Conservation (phyloP, 2,329 filamentous ascomycete species). For the Cytospora paraplurivora region DNA sequence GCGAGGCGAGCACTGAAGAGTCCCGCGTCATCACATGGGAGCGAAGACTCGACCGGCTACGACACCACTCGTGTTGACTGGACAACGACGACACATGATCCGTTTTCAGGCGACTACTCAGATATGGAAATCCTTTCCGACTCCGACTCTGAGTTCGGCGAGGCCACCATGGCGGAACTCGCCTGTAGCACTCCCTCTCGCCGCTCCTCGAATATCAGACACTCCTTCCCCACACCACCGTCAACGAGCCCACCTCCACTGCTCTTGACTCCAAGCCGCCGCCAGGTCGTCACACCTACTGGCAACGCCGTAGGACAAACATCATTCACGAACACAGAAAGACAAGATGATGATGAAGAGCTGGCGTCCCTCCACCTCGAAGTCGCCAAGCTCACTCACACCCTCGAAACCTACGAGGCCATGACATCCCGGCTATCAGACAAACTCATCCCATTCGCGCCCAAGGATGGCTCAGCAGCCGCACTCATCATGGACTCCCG, state of each 20-base stretch:
- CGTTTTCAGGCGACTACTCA: conserved; percentile 49
- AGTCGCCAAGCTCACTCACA: conserved; percentile 48
- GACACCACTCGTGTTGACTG: conserved; percentile 46
- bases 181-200: conserved; percentile 54
- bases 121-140: conserved; percentile 42
- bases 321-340: conserved; percentile 46
- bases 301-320: conserved; percentile 46
- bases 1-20: conserved; percentile 24
- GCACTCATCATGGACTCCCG: conserved; percentile 25
- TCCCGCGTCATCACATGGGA: conserved; percentile 15
- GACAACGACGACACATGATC: conserved; percentile 53
- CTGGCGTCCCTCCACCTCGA: conserved; percentile 52
- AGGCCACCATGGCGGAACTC: conserved; percentile 54
- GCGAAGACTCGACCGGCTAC: conserved; percentile 25
- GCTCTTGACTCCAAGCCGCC: conserved; percentile 43
- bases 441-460: conserved; percentile 40
- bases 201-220: conserved; percentile 35
- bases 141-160: conserved; percentile 47
- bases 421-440: conserved; percentile 43
- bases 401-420: conserved; percentile 50
- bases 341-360: conserved; percentile 48
- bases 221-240: conserved; percentile 59
- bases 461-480: conserved; percentile 27
- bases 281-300: conserved; percentile 32
- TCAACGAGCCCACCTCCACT: conserved; percentile 51